Base-by-base conservation (phyloP, 2,329 filamentous ascomycete genomes). In the Monosporascus sp. region DNA sequence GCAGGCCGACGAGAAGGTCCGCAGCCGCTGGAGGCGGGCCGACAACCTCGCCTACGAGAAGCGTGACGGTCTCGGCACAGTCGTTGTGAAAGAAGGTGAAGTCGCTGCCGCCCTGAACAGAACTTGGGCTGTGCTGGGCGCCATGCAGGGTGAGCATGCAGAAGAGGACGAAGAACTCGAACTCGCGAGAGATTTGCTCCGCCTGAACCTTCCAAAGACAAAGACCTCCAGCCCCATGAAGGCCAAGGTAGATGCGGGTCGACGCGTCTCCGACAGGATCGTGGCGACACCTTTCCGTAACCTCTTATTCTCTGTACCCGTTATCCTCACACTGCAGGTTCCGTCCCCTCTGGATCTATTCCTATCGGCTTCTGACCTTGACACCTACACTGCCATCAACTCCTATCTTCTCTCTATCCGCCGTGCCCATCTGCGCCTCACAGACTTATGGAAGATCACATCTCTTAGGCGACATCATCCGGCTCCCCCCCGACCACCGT, bases 161-260 rank as follows among this genome's bases (percentile, higher is more conserved):
- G 87, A 91, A 37, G 91, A 96, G 60, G 89, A 95, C 60, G 89
- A 94, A 60, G 81, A 86, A 45, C 78, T 96, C 6, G 91, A 97
- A 60, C 80, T 90, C 53, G 93, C 91, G n/a, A 82, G 87, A 54
- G 86, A 89, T 53, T 74, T 94, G 28, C 70, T 97, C 18, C 84
- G 82, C 43, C 75, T 97, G 5, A 82, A 80, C 1, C 76, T 87
- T 15, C 74, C 78, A 45, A 86, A 81, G 61, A 67, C 75, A 2
- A 72, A 70, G 26, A 61, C 72, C 0, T 53, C 69, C 6, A 70
- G 74, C 1, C 67, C 73, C 1, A 62, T 71, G 26, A 75, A 71
- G 38, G 59, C 68, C 24, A 72, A 70, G 9, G 63, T 66, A 2
- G 73, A 72, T 14, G 55, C 52, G 17, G 55, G 59, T 14, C 61